Evolutionary conservation across 2,329 filamentous ascomycete species (phyloP).

Genomic region (Aureobasidium melanogenum): DNA sequence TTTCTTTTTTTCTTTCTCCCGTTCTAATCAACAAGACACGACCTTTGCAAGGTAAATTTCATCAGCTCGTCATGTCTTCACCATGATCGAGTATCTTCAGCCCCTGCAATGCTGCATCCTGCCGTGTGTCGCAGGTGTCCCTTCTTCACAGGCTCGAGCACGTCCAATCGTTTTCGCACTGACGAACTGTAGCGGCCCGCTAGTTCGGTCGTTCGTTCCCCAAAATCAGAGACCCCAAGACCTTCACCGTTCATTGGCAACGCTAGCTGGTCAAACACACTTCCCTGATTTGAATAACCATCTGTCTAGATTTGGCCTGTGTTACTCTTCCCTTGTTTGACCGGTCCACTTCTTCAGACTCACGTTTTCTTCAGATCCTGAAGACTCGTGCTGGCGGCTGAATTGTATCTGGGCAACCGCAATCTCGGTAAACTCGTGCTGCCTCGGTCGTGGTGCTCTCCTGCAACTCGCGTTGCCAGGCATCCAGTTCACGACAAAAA

Average conservation of each 20-base stretch:
- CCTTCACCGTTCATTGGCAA: not conserved
- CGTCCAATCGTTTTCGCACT: not conserved
- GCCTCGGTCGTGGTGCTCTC: not conserved
- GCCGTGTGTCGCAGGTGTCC: not conserved
- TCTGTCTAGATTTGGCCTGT: not conserved
- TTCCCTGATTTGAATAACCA: not conserved
- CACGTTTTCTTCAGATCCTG: constrained; percentile 4
- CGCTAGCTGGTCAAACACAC: not conserved
- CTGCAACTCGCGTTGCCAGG: constrained; percentile 4
- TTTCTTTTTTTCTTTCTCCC: not conserved
- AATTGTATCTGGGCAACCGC: not conserved
- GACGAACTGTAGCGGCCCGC: constrained; percentile 1
- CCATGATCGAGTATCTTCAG: not conserved
- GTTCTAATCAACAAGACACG: not conserved
- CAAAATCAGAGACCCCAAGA: not conserved
- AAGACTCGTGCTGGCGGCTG: not conserved
- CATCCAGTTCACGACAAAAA: not conserved
- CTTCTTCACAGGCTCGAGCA: not conserved
- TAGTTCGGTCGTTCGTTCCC: not conserved
- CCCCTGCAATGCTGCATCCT: not conserved
- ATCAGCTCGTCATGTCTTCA: not conserved
- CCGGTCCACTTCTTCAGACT: not conserved
- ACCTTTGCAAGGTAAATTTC: not conserved
- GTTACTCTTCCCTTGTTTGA: not conserved
- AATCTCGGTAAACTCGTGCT: constrained; percentile 2